Conservation (phyloP, 768 basidiomycete species). For the Tricholoma terreum region DNA sequence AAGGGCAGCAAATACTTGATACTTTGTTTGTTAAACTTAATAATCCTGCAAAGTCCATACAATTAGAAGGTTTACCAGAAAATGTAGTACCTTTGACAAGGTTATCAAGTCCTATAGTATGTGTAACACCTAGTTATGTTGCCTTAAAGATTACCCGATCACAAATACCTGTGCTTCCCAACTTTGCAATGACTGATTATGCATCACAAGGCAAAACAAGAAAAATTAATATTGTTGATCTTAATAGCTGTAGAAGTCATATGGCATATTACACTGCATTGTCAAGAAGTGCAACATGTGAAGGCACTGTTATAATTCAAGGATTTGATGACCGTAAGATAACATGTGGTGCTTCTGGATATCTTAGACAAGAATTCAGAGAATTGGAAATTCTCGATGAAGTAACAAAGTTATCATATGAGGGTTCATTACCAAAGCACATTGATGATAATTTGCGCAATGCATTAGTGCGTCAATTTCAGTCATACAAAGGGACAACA, state of each 20-base stretch:
- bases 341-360: slow-evolving; percentile 7
- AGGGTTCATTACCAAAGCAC: background rate
- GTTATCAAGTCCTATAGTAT: slow-evolving; percentile 9
- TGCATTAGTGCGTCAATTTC: background rate
- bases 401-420: slow-evolving; percentile 7
- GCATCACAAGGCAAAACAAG: slow-evolving; percentile 2
- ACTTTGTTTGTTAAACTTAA: slow-evolving; percentile 25
- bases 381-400: slow-evolving; percentile 17
- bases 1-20: no score
- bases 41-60: slow-evolving; percentile 17
- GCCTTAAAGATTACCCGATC: slow-evolving; percentile 3
- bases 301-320: slow-evolving; percentile 13
- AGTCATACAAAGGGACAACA: background rate
- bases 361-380: slow-evolving; percentile 11
- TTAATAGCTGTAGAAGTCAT: slow-evolving; percentile 10
- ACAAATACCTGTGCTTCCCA: slow-evolving; percentile 15
- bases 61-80: slow-evolving; percentile 22
- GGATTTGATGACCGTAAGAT: slow-evolving; percentile 10
- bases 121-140: slow-evolving; percentile 24
- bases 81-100: slow-evolving; percentile 21
- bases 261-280: slow-evolving; percentile 28
- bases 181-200: slow-evolving; percentile 34
- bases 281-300: slow-evolving; percentile 21
- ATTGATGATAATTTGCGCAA: background rate
- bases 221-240: background rate